Evolutionary conservation across 495 filamentous ascomycete species (phyloP).

Genomic region (Lophiostoma macrostomum): DNA sequence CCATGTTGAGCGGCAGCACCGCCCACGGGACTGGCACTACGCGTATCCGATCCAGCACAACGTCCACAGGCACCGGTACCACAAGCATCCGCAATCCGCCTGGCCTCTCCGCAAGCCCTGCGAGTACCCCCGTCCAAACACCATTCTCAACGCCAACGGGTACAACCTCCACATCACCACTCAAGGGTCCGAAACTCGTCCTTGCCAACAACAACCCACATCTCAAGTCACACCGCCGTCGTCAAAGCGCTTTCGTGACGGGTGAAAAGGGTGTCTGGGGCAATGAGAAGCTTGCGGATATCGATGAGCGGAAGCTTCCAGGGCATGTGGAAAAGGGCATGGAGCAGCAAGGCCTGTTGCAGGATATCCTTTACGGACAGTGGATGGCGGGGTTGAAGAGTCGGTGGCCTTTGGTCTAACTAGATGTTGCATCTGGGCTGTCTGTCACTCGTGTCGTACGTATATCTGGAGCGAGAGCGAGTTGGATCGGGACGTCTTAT

Average conservation of each 20-base stretch:
- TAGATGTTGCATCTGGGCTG: neutral
- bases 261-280: constrained; percentile 31
- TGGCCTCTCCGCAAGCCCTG: neutral
- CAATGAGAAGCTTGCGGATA: constrained; percentile 34
- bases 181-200: constrained; percentile 60
- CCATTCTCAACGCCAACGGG: constrained; percentile 6
- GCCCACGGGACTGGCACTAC: constrained; percentile 25
- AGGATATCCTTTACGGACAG: constrained; percentile 82
- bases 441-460: neutral
- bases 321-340: constrained; percentile 60
- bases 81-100: neutral
- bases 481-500: neutral
- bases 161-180: constrained; percentile 10
- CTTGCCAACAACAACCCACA: constrained; percentile 82
- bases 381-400: constrained; percentile 83
- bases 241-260: constrained; percentile 57
- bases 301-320: constrained; percentile 49
- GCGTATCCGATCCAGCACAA: constrained; percentile 24
- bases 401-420: constrained; percentile 56
- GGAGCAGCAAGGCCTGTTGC: constrained; percentile 86
- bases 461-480: neutral
- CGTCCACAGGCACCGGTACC: neutral
- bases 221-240: constrained; percentile 63
- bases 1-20: constrained; percentile 20
- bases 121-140: constrained; percentile 1